Evolutionary conservation across 257 asterid species (phyloP).

Genomic region (Rubia yunnanensis): DNA sequence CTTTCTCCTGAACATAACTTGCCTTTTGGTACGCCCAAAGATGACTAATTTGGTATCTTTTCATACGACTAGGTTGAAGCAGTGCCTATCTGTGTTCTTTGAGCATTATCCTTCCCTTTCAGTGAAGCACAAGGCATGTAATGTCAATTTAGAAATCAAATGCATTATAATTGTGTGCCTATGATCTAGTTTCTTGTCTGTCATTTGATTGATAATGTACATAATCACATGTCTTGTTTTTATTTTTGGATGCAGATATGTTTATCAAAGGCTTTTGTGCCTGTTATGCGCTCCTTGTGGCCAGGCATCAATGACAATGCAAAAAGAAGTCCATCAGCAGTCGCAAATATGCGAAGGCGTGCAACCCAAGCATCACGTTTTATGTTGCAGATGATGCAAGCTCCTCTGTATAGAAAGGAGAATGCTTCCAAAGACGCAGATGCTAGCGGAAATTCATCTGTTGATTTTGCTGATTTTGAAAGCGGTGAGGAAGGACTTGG

Average conservation of each 20-base stretch:
- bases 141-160: background rate
- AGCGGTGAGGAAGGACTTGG: constrained; percentile 95
- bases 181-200: background rate
- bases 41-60: constrained; percentile 14
- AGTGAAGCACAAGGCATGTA: constrained; percentile 63
- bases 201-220: background rate
- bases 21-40: constrained; percentile 1
- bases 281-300: constrained; percentile 81
- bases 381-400: constrained; percentile 95
- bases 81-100: constrained; percentile 84
- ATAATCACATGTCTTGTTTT: background rate
- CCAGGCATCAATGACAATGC: constrained; percentile 71
- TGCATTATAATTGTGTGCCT: background rate
- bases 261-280: constrained; percentile 67
- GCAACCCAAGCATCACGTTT: constrained; percentile 90
- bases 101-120: constrained; percentile 94
- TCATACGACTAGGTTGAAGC: constrained; percentile 60
- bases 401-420: constrained; percentile 49
- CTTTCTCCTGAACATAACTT: constrained; percentile 14
- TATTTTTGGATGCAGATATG: constrained; percentile 51
- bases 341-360: constrained; percentile 78
- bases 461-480: constrained; percentile 38
- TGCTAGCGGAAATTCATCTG: constrained; percentile 22
- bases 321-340: constrained; percentile 44
- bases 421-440: constrained; percentile 23